A percentile compares a stretch with the other conserved stretches of the same genome.
Evolutionary conservation across 2,329 filamentous ascomycete species (phyloP).

Genomic region (Aureobasidium sp.): DNA sequence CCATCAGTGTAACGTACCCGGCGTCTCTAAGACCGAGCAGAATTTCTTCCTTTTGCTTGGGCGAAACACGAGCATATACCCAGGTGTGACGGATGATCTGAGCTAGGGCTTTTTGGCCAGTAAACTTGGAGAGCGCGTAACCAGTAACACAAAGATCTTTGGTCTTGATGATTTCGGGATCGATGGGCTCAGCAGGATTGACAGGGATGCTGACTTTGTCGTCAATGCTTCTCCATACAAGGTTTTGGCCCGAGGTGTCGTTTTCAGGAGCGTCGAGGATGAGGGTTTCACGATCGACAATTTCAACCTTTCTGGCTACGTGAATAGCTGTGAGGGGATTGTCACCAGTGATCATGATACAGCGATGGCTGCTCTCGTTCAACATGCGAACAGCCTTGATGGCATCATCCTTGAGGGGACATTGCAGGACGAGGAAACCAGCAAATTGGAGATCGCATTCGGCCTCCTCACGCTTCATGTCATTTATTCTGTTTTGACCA

Average conservation of each 20-base stretch:
- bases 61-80: slow-evolving; percentile 97
- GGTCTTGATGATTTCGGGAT: slow-evolving; percentile 68
- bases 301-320: slow-evolving; percentile 91
- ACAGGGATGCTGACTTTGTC: slow-evolving; percentile 82
- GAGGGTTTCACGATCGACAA: slow-evolving; percentile 89
- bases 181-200: slow-evolving; percentile 72
- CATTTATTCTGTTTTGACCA: slow-evolving; percentile 78
- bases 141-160: slow-evolving; percentile 96
- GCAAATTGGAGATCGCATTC: slow-evolving; percentile 81
- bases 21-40: slow-evolving; percentile 92
- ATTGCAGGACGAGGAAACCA: slow-evolving; percentile 91
- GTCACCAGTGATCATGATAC: slow-evolving; percentile 98
- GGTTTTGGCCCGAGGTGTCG: slow-evolving; percentile 67
- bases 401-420: slow-evolving; percentile 92
- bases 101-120: slow-evolving; percentile 67
- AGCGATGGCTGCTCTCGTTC: slow-evolving; percentile 96
- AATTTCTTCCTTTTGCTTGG: slow-evolving; percentile 98
- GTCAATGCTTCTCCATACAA: slow-evolving; percentile 93
- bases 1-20: slow-evolving; percentile 98
- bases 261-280: slow-evolving; percentile 94
- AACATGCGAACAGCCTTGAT: slow-evolving; percentile 92
- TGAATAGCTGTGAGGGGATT: slow-evolving; percentile 95
- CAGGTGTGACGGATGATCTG: slow-evolving; percentile 81
- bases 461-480: slow-evolving; percentile 86
- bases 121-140: slow-evolving; percentile 85